Base-by-base conservation (phyloP, 768 basidiomycete genomes). In the Termitomyces eurrhizus region DNA sequence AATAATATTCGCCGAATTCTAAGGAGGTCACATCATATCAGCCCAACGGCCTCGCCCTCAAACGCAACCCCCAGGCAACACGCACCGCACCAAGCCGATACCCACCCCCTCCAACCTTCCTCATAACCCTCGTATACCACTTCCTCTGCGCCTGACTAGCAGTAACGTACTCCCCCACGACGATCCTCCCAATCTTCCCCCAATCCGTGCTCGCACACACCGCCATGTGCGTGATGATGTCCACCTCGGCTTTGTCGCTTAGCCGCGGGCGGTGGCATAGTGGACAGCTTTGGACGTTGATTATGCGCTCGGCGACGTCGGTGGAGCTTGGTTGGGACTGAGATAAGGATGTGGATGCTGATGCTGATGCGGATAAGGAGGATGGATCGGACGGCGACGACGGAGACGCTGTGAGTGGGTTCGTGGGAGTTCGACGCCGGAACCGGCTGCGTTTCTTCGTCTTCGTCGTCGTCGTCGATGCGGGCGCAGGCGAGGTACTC, bases 1-100 rank as follows among this genome's bases (percentile, higher is more conserved):
- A 60, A 98, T 93, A 65, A 99, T 97, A 70, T 99, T 99, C 29
- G 95, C 96, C 56, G 93, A 95, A 68, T 99, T 97, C 90, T 93
- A 21, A 21, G 21, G 21, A 21, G 21, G 21, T 21, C 21, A 21
- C 21, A 21, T 21, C 21, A 21, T 21, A 21, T 21, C 21, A 21
- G 21, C 21, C 21, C 21, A 21, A 21, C 21, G 21, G 21, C 21
- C 21, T 21, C 21, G 21, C 21, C 21, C 21, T 21, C 21, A 21
- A 21, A 21, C 21, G 21, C 21, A 21, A 21, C 21, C 21, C 21
- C 21, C 21, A 21, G 21, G 21, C 21, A 21, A 21, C 21, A 85
- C 87, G 56, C 64, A 90, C 92, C 65, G 96, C 96, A 0, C 96
- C 96, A 32, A 98, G 82, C 66, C 82, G 83, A 75, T 98, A 98